Evolutionary conservation across 2,329 filamentous ascomycete species (phyloP), one percentile per base, ranked within the genome.

Genomic region (Graphilbum sp.): DNA sequence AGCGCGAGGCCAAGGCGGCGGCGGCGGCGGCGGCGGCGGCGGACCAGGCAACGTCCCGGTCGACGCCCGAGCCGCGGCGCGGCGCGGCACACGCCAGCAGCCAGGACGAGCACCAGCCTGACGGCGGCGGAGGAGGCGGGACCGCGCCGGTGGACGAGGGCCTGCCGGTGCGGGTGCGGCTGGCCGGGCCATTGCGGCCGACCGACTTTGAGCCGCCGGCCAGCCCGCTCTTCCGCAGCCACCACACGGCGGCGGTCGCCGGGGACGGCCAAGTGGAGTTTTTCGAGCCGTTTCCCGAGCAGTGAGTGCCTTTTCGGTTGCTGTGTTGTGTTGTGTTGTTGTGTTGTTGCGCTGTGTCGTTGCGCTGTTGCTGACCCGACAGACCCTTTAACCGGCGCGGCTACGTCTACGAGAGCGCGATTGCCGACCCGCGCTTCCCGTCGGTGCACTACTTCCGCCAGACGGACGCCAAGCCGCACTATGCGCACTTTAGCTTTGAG

Each of bases 331-430:
- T 2, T 19, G 17, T 34, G 13, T n/a, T 17, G 3, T n/a, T 15
- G 4, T 37, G 21, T 9, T 32, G 7, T 17, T 32, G 6, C 7
- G 6, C 16, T 32, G 13, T 7, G n/a, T n/a, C n/a, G n/a, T n/a
- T n/a, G n/a, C n/a, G n/a, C n/a, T n/a, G n/a, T n/a, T n/a, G n/a
- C n/a, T n/a, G n/a, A n/a, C n/a, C n/a, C n/a, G 19, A 74, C 41
- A 48, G 46, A 27, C 43, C 47, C 2, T 43, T 47, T 37, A 79
- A 78, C 46, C 76, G 77, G 49, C 76, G 74, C 50, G 72, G 79
- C 39, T 96, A 88, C 54, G 80, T 85, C 42, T 96, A 96, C 55
- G 81, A 78, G 24, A 82, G 87, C 49, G 92, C 84, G 54, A 87
- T 95, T 46, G 85, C 86, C 47, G 87, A 95, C 47, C 85, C 86